phyloP scores from a whole-genome alignment of 129 eudicot species.

The sunflower (Helianthus annuus) region HanXRQr2.0-SUNRISE NC_035441.2:159604187-159604686 shows the following conservation, averaged over 20 bases:
- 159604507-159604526: slow-evolving; percentile 41
- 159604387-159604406: slow-evolving; percentile 1
- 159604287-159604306: background rate
- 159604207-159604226: background rate
- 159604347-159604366: slow-evolving; percentile 5
- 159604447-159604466: background rate
- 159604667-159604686: slow-evolving; percentile 56
- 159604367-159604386: background rate
- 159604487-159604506: slow-evolving; percentile 35
- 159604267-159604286: slow-evolving; percentile 20
- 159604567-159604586: slow-evolving; percentile 42
- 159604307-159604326: background rate
- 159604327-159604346: background rate
- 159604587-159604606: slow-evolving; percentile 46
- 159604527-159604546: slow-evolving; percentile 49
- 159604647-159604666: slow-evolving; percentile 56
- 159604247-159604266: slow-evolving; percentile 53
- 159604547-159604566: slow-evolving; percentile 48
- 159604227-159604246: background rate
- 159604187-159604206: background rate
- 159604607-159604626: slow-evolving; percentile 42
- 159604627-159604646: slow-evolving; percentile 39
- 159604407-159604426: slow-evolving; percentile 15
- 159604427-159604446: slow-evolving; percentile 19
- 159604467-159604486: slow-evolving; percentile 36